phyloP scores from a whole-genome alignment of 1,284 basidiomycete species.

The Macrocystidia cucumis region DNA sequence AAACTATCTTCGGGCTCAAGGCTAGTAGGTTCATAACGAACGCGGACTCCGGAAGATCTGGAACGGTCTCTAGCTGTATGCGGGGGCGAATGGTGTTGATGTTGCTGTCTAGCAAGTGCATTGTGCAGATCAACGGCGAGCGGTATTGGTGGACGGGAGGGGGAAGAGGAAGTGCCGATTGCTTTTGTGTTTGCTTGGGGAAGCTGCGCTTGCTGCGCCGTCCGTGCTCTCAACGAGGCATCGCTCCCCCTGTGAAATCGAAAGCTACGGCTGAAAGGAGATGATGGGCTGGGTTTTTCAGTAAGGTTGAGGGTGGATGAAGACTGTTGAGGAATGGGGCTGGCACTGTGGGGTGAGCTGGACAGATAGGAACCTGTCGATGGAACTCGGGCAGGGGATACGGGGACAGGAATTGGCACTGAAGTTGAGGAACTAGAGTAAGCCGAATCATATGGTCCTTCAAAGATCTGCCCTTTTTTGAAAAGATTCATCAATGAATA shows the following conservation, averaged over 20 bases:
- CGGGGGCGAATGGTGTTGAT: conserved; percentile 10
- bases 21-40: too few species aligned
- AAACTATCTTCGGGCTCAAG: conserved; percentile 12
- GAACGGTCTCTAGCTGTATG: conserved; percentile 24
- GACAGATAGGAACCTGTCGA: conserved; percentile 7
- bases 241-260: conserved; percentile 28
- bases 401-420: conserved; percentile 6
- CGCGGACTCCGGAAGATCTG: conserved; percentile 21
- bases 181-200: conserved; percentile 16
- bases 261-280: conserved; percentile 15
- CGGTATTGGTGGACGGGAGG: conserved; percentile 21
- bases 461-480: conserved; percentile 41
- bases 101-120: conserved; percentile 27
- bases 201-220: conserved; percentile 11
- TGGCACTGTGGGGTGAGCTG: conserved; percentile 9
- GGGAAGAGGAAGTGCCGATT: conserved; percentile 16
- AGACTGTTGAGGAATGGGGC: conserved; percentile 10
- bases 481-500: conserved; percentile 54
- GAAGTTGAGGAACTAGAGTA: conserved; percentile 11
- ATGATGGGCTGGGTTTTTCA: conserved; percentile 8
- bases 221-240: conserved; percentile 18
- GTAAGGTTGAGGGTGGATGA: conserved; percentile 10
- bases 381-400: conserved; percentile 5
- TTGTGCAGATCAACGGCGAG: conserved; percentile 33
- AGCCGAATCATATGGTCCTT: conserved; percentile 11